Conservation (phyloP, 768 basidiomycete genomes). For the Termitomyces sp. region DNA sequence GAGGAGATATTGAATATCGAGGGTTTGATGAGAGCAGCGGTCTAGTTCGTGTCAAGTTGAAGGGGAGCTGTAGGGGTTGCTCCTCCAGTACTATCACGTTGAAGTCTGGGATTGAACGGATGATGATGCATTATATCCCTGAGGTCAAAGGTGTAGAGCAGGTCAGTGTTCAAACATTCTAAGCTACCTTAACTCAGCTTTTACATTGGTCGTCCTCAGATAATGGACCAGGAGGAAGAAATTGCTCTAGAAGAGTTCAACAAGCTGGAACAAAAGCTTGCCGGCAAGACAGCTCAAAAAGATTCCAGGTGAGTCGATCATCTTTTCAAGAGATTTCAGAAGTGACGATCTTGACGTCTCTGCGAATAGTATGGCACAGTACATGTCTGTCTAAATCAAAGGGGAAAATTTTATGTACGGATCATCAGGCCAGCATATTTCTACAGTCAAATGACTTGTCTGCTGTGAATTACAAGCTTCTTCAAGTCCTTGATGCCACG, state of each 20-base stretch:
- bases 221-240: constrained; percentile 85
- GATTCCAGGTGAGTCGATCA: constrained; percentile 36
- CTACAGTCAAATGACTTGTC: neutral
- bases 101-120: constrained; percentile 95
- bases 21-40: constrained; percentile 81
- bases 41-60: constrained; percentile 82
- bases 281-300: constrained; percentile 34
- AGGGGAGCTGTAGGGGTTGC: constrained; percentile 97
- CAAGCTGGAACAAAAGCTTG: constrained; percentile 75
- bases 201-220: constrained; percentile 36
- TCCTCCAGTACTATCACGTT: constrained; percentile 91
- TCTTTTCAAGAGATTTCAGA: neutral
- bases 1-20: constrained; percentile 95
- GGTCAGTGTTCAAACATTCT: constrained; percentile 32
- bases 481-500: neutral
- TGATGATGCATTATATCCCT: constrained; percentile 99
- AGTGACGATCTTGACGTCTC: neutral
- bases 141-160: constrained; percentile 91
- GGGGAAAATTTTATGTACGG: no score
- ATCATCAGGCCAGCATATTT: no score
- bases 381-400: constrained; percentile 62
- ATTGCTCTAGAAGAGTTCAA: constrained; percentile 85
- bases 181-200: neutral
- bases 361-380: constrained; percentile 62
- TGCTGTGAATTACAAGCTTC: neutral